phyloP scores from a whole-genome alignment of 257 asterid genomes.

The Solanum ossicruentum region DNA sequence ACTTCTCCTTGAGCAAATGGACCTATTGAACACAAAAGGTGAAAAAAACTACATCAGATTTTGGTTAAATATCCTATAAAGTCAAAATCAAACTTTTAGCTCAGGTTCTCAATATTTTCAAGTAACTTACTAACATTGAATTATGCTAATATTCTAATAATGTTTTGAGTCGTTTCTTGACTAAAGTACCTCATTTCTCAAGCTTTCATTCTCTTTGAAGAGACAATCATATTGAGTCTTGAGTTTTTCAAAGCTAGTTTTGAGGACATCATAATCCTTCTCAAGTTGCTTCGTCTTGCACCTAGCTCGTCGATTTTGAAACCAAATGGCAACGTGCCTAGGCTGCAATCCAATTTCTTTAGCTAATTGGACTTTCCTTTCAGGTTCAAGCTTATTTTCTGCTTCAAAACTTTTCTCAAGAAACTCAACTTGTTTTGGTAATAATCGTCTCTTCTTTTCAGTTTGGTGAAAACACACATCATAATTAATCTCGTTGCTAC shows the following conservation, averaged over 20 bases:
- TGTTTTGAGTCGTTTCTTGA: neutral
- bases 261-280: conserved; percentile 19
- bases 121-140: neutral
- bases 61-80: too few relatives aligned
- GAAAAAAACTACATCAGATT: neutral
- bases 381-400: conserved; percentile 10
- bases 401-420: conserved; percentile 10
- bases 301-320: conserved; percentile 8
- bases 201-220: conserved; percentile 38
- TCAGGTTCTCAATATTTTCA: neutral
- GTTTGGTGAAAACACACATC: conserved; percentile 41
- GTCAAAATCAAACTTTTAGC: neutral
- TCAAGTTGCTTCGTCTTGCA: conserved; percentile 4
- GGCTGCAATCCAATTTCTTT: conserved; percentile 7
- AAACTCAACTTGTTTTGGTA: conserved; percentile 20
- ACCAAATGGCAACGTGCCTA: conserved; percentile 11
- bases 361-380: conserved; percentile 1
- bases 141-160: neutral
- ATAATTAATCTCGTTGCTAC: conserved; percentile 20
- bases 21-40: conserved; percentile 18
- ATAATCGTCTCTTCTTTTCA: conserved; percentile 60
- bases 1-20: conserved; percentile 37
- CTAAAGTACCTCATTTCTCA: conserved; percentile 42
- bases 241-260: conserved; percentile 34
- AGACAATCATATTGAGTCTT: neutral